Percentiles rank a stretch among this genome's conserved stretches.
Conservation (phyloP, 2,329 filamentous ascomycete species). For the Proliferodiscus dingleyae region DNA sequence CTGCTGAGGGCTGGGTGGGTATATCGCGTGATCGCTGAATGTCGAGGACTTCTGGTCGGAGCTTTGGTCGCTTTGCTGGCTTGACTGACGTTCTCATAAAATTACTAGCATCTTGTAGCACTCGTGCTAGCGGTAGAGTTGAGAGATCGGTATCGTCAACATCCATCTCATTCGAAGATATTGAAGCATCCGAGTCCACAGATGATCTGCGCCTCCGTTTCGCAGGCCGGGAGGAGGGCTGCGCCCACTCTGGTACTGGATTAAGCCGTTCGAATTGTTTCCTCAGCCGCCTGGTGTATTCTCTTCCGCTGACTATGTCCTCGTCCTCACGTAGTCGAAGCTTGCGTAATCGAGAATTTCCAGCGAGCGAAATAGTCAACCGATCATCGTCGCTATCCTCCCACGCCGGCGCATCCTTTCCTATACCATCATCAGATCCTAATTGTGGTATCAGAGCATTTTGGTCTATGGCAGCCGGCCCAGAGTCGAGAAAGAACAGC, state of each 20-base stretch:
- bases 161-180: constrained; percentile 43
- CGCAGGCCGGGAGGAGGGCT: constrained; percentile 44
- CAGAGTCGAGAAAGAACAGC: constrained; percentile 37
- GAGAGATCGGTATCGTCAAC: constrained; percentile 56
- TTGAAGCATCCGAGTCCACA: constrained; percentile 36
- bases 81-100: constrained; percentile 47
- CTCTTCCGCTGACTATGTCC: constrained; percentile 78
- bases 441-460: constrained; percentile 17
- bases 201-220: constrained; percentile 50
- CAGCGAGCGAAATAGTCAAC: constrained; percentile 75
- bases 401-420: constrained; percentile 62
- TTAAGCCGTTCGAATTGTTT: constrained; percentile 65
- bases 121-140: constrained; percentile 69
- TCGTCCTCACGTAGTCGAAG: constrained; percentile 75
- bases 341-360: constrained; percentile 72
- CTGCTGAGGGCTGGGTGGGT: constrained; percentile 68
- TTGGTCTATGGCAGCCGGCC: constrained; percentile 24
- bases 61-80: constrained; percentile 58
- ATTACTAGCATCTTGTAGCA: constrained; percentile 70
- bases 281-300: constrained; percentile 76
- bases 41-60: constrained; percentile 82
- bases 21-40: constrained; percentile 89
- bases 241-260: constrained; percentile 57
- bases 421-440: constrained; percentile 33
- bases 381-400: constrained; percentile 94